Conservation (phyloP, 495 filamentous ascomycete genomes). For the Schizothecium vesticola region DNA sequence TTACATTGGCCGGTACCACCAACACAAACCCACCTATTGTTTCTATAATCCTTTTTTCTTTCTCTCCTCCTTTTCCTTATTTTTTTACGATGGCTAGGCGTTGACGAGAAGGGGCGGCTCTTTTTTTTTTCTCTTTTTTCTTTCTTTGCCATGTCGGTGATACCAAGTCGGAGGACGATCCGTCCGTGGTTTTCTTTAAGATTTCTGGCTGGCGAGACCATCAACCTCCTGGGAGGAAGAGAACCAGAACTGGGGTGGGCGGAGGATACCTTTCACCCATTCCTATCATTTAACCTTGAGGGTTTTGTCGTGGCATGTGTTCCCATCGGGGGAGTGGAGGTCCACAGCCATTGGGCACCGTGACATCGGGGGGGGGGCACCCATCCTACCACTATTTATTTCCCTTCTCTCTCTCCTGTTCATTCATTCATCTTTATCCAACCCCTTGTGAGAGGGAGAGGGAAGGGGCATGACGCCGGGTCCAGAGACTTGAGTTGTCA, state of each 20-base stretch:
- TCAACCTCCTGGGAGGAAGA: neutral
- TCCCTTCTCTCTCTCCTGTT: conserved; percentile 4
- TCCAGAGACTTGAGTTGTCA: neutral
- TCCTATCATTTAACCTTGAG: neutral
- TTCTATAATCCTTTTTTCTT: conserved; percentile 3
- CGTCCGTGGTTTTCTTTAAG: neutral
- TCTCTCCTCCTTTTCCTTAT: neutral
- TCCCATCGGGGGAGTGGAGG: neutral
- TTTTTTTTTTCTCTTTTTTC: neutral
- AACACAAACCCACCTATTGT: neutral
- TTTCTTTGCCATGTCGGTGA: neutral
- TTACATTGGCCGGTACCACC: conserved; percentile 4
- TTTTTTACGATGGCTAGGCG: conserved; percentile 4
- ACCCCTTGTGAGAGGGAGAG: neutral
- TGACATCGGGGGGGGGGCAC: neutral
- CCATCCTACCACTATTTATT: neutral
- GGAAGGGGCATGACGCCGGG: neutral
- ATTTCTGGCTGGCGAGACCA: neutral
- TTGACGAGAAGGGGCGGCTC: conserved; percentile 9
- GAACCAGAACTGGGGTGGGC: neutral
- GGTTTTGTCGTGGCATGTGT: neutral
- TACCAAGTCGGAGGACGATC: neutral
- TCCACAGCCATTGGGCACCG: neutral
- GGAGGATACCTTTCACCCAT: neutral
- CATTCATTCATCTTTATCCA: conserved; percentile 8